A percentile compares a stretch with the other conserved stretches of the same genome.
These are phyloP conservation scores for Gypsophila paniculata DNA, from an alignment of 179 eudicot genomes.

Conservation along the genomic window DNA sequence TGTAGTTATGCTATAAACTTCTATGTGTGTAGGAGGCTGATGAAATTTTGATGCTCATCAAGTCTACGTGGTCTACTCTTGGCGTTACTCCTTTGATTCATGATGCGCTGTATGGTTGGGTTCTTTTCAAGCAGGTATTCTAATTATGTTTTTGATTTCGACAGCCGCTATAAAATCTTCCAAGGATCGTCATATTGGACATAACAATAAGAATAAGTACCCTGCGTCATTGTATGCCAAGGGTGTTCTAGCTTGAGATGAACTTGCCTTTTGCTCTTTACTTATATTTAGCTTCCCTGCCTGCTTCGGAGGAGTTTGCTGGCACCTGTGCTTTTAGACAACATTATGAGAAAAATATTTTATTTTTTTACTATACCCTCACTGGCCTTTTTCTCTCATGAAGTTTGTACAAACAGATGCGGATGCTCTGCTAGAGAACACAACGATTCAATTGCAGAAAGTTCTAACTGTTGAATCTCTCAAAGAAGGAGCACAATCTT, in stretches of 20 bases:
- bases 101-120: slow-evolving; percentile 74
- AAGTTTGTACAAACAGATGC: slow-evolving; percentile 75
- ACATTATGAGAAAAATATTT: background rate
- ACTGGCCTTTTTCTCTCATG: slow-evolving; percentile 26
- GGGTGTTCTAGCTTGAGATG: background rate
- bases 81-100: slow-evolving; percentile 76
- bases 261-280: background rate
- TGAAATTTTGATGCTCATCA: slow-evolving; percentile 59
- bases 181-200: background rate
- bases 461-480: slow-evolving; percentile 38
- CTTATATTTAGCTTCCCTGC: background rate
- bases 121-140: slow-evolving; percentile 83
- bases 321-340: background rate
- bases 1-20: background rate
- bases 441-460: slow-evolving; percentile 50
- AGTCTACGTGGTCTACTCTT: slow-evolving; percentile 70
- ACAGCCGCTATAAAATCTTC: background rate
- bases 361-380: background rate
- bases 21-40: slow-evolving; percentile 58
- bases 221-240: background rate
- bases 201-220: no score
- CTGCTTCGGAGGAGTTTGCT: background rate
- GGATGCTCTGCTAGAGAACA: slow-evolving; percentile 51
- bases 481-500: slow-evolving; percentile 40
- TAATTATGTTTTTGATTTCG: background rate